phyloP scores from a whole-genome alignment of 2,329 filamentous ascomycete genomes.

The Nemania sp. region DNA sequence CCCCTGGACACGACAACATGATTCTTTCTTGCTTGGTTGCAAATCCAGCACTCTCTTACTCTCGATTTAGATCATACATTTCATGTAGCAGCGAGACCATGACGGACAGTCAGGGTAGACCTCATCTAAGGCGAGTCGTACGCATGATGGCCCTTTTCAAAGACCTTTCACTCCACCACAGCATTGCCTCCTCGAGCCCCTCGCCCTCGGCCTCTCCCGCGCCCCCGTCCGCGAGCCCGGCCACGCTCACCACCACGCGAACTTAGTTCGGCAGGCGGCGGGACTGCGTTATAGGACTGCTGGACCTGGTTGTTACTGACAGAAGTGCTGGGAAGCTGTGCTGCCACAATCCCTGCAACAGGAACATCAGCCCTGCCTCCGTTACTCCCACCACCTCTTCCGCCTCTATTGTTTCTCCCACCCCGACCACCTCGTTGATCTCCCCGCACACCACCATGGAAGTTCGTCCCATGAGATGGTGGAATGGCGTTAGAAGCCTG shows the following conservation, averaged over 20 bases:
- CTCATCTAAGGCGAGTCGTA: neutral
- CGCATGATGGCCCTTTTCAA: neutral
- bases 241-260: slow-evolving; percentile 41
- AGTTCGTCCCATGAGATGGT: too few relatives aligned
- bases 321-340: neutral
- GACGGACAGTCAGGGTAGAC: too few relatives aligned
- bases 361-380: neutral
- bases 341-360: neutral
- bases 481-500: too few relatives aligned
- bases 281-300: slow-evolving; percentile 58
- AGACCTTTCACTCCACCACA: slow-evolving; percentile 6
- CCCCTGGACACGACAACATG: too few relatives aligned
- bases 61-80: too few relatives aligned
- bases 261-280: slow-evolving; percentile 64
- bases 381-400: neutral
- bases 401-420: slow-evolving; percentile 5
- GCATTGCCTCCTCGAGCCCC: slow-evolving; percentile 27
- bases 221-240: slow-evolving; percentile 33
- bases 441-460: too few relatives aligned
- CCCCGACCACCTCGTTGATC: too few relatives aligned
- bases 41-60: too few relatives aligned
- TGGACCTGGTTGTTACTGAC: slow-evolving; percentile 19
- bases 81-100: too few relatives aligned
- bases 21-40: too few relatives aligned
- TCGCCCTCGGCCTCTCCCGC: slow-evolving; percentile 32